Base-by-base conservation (phyloP, 2,329 filamentous ascomycete genomes). In the Achaetomium macrosporum region DNA sequence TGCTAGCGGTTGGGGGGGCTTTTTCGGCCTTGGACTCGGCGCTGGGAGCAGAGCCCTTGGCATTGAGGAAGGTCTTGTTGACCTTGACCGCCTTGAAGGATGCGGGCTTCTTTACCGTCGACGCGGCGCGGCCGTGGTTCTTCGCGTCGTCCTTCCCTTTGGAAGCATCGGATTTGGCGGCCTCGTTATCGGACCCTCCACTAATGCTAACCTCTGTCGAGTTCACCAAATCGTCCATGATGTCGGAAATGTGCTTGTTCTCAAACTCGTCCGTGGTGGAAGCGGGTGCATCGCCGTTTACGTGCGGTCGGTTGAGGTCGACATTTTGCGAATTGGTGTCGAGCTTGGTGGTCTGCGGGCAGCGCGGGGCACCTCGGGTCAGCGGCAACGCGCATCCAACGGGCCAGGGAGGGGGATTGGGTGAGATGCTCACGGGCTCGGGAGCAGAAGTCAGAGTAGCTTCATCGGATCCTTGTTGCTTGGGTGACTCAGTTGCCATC, bases 21-120 rank as follows among this genome's bases (percentile, higher is more conserved):
- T 82, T 78, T 58, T 82, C 74, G 43, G 74, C 62, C 64, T 84
- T 82, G 51, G 77, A 64, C 17, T 74, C 67, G 9, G 72, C 65
- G 55, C 65, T 68, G 50, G 69, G 67, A 16, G 73, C 67, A 16
- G 75, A 66, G 42, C 71, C 77, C 69, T 92, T 92, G 55, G 87
- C 81, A n/a, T 81, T 82, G 35, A 93, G 76, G 65, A 92, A 95
- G 41, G 82, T 90, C 70, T 88, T 90, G 60, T 91, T 92, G 60
- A 92, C 87, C 5, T 87, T 91, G 44, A 93, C 86, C 16, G 88
- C 82, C 70, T 93, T 95, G 76, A 95, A 93, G 12, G 83, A 85
- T 16, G 84, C 73, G 17, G 84, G 83, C 69, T 89, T 92, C 76
- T 88, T 90, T 57, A 83, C 74, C 3, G 83, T 64, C 57, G 84